These are phyloP conservation scores for Hypoxylon cercidicola DNA, from an alignment of 495 filamentous ascomycete species.

Conservation along the genomic window DNA sequence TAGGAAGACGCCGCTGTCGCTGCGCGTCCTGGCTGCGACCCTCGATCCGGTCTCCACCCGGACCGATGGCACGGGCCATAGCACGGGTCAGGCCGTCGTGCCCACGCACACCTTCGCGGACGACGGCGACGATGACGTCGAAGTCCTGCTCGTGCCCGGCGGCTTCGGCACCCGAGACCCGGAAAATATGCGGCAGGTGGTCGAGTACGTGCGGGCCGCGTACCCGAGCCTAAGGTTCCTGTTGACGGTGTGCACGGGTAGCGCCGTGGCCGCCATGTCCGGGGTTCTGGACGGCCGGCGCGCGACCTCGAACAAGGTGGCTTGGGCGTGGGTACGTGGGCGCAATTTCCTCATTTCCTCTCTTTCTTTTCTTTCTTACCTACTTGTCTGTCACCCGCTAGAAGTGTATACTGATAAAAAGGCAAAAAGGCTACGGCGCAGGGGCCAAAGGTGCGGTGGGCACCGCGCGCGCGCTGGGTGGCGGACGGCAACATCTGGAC, in stretches of 20 bases:
- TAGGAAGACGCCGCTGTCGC: constrained; percentile 43
- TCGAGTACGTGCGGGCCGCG: constrained; percentile 56
- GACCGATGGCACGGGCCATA: constrained; percentile 31
- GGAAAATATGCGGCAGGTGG: constrained; percentile 46
- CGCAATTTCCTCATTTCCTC: not conserved
- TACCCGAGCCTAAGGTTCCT: constrained; percentile 64
- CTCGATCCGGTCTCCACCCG: constrained; percentile 57
- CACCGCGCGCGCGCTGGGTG: constrained; percentile 71
- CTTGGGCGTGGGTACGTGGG: constrained; percentile 50
- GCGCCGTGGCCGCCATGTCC: constrained; percentile 59
- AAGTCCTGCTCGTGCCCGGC: constrained; percentile 75
- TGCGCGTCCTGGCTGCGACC: constrained; percentile 64
- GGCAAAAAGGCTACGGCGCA: constrained; percentile 44
- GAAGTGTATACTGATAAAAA: not conserved
- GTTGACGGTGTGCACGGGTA: constrained; percentile 71
- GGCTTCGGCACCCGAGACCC: constrained; percentile 63
- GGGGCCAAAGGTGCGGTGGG: constrained; percentile 65
- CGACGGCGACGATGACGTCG: constrained; percentile 59
- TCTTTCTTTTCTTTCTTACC: too few relatives aligned
- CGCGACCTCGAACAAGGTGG: constrained; percentile 67
- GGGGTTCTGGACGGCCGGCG: constrained; percentile 67
- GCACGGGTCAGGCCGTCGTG: constrained; percentile 58
- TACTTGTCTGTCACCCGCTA: not conserved
- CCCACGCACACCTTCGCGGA: constrained; percentile 71
- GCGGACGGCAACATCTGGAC: constrained; percentile 75